phyloP scores from a whole-genome alignment of 495 filamentous ascomycete species.

The Trichoderma virens region DNA sequence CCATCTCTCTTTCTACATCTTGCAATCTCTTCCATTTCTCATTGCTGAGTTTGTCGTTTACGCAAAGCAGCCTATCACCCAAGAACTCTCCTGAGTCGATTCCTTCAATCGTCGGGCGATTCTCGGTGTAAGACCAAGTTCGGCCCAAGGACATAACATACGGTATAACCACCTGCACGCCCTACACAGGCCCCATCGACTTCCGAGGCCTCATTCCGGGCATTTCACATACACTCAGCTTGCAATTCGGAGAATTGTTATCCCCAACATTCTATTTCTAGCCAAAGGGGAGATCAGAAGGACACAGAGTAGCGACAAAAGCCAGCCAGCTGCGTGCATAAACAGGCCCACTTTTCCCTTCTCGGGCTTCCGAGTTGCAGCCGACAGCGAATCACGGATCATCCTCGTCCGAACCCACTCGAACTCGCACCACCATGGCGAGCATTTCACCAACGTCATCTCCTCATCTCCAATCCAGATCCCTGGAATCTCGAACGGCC shows the following conservation, averaged over 20 bases:
- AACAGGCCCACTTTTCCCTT: conserved; percentile 1
- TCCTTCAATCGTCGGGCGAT: neutral
- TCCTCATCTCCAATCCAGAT: neutral
- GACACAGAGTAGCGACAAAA: neutral
- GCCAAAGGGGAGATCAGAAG: too few species aligned
- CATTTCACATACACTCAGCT: neutral
- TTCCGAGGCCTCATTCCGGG: neutral
- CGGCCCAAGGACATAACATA: neutral
- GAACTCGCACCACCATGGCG: conserved; percentile 1
- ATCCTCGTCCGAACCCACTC: neutral
- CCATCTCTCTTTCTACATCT: neutral
- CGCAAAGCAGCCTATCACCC: neutral
- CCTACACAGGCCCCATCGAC: neutral
- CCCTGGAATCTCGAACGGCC: neutral
- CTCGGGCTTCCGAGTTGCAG: conserved; percentile 5
- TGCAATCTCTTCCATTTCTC: neutral
- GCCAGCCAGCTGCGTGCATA: neutral
- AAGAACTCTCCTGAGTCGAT: too few species aligned
- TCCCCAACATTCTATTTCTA: too few species aligned
- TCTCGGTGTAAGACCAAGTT: neutral
- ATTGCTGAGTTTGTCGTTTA: neutral
- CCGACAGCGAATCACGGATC: conserved; percentile 6
- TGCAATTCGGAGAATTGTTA: too few species aligned
- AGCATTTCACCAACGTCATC: conserved; percentile 1
- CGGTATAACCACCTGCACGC: too few species aligned